Evolutionary conservation across 305 asterid genomes (phyloP).

Genomic region (Ajuga reptans): DNA sequence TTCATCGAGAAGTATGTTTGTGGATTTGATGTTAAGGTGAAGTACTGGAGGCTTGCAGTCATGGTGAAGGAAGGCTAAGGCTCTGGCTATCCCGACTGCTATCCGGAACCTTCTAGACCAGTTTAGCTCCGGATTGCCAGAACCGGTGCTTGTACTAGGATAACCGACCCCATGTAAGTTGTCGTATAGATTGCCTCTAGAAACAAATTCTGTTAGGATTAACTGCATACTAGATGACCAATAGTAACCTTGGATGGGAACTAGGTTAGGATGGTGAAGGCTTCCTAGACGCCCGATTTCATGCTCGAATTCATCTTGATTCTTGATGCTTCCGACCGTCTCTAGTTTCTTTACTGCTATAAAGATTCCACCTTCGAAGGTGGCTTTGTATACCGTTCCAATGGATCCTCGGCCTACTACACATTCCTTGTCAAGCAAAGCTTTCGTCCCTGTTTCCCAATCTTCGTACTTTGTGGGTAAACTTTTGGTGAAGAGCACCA

Average conservation of each 20-base stretch:
- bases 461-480: constrained; percentile 85
- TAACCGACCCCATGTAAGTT: constrained; percentile 58
- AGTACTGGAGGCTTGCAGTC: constrained; percentile 78
- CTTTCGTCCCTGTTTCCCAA: constrained; percentile 91
- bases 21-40: constrained; percentile 77
- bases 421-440: constrained; percentile 81
- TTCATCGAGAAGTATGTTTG: constrained; percentile 59
- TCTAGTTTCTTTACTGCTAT: constrained; percentile 85
- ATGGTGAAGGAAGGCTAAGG: constrained; percentile 73
- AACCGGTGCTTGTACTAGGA: constrained; percentile 61
- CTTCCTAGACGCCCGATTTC: constrained; percentile 72
- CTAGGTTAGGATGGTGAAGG: constrained; percentile 66
- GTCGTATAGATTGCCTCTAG: constrained; percentile 65
- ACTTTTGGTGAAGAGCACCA: constrained; percentile 71
- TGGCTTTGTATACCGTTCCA: constrained; percentile 72
- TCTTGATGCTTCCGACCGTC: constrained; percentile 64
- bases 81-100: constrained; percentile 72
- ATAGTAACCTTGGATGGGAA: constrained; percentile 69
- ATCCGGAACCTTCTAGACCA: constrained; percentile 74
- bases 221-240: constrained; percentile 83
- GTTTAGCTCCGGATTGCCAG: constrained; percentile 54
- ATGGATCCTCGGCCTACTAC: constrained; percentile 75
- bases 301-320: constrained; percentile 83
- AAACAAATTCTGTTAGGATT: constrained; percentile 56
- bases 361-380: constrained; percentile 58